These are phyloP conservation scores for Acanthamoeba quina DNA, from an alignment of 208 protist species.

Conservation along the genomic window DNA sequence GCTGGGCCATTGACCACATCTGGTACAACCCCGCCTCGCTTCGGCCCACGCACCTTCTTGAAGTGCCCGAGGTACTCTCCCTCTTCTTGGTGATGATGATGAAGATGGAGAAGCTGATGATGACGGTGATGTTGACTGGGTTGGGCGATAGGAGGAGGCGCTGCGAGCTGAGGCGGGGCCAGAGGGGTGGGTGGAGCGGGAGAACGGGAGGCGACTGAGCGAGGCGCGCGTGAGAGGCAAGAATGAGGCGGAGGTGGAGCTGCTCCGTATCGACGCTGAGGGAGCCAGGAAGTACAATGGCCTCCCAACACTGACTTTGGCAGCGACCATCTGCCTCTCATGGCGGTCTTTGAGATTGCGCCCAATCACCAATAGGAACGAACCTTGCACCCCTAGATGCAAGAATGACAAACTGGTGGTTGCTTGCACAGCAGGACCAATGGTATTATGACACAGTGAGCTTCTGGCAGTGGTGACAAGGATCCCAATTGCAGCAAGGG, in stretches of 20 bases:
- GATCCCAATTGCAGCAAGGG: too few species aligned
- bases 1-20: slow-evolving; percentile 25
- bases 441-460: too few species aligned
- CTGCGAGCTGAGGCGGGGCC: neutral
- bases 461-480: too few species aligned
- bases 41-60: neutral
- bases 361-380: neutral
- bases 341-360: neutral
- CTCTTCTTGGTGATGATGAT: neutral
- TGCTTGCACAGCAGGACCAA: too few species aligned
- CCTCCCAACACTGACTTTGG: neutral
- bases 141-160: neutral
- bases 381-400: neutral
- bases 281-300: neutral
- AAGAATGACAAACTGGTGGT: too few species aligned
- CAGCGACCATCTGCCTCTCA: neutral
- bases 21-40: neutral
- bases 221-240: neutral
- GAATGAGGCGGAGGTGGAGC: neutral
- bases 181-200: neutral
- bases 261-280: neutral
- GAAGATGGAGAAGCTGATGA: too few species aligned
- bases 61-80: slow-evolving; percentile 1
- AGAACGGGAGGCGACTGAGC: neutral
- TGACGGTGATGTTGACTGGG: neutral